These are phyloP conservation scores for Cyberlindnera veronae DNA, from an alignment of 805 yeast genomes.

Conservation along the genomic window DNA sequence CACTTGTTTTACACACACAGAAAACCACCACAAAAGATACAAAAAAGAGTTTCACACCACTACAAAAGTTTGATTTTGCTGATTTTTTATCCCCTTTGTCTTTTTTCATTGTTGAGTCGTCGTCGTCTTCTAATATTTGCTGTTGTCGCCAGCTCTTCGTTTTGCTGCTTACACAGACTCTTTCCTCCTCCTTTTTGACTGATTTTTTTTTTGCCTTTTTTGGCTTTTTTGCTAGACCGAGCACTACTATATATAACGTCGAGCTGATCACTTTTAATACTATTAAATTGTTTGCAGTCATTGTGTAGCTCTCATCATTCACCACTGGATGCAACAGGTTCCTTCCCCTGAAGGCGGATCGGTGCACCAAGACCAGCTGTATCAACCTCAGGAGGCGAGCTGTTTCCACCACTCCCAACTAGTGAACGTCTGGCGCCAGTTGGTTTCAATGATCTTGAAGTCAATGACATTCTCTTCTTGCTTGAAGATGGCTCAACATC, in stretches of 20 bases:
- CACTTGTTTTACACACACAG: not conserved
- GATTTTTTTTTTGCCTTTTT: too few relatives aligned
- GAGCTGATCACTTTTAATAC: not conserved
- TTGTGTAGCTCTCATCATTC: not conserved
- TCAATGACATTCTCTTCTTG: conserved; percentile 25
- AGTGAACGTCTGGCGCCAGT: conserved; percentile 3
- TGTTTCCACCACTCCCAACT: not conserved
- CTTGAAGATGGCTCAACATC: conserved; percentile 17
- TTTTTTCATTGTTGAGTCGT: conserved; percentile 1
- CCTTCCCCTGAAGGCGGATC: conserved; percentile 7
- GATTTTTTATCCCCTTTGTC: conserved; percentile 2
- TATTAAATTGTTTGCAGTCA: not conserved
- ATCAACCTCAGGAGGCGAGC: not conserved
- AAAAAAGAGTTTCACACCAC: not conserved
- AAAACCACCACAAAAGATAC: not conserved
- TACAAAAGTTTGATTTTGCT: conserved; percentile 6
- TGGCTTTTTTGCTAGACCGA: too few relatives aligned
- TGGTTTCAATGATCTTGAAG: conserved; percentile 24
- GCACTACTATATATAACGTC: too few relatives aligned
- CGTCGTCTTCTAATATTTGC: not conserved
- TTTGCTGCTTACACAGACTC: too few relatives aligned
- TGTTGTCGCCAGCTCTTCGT: too few relatives aligned
- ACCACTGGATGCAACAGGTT: not conserved
- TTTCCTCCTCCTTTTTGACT: too few relatives aligned
- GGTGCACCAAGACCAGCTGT: conserved; percentile 19